Conservation (phyloP, 345 rosid genomes). For the Litchi chinensis region DNA sequence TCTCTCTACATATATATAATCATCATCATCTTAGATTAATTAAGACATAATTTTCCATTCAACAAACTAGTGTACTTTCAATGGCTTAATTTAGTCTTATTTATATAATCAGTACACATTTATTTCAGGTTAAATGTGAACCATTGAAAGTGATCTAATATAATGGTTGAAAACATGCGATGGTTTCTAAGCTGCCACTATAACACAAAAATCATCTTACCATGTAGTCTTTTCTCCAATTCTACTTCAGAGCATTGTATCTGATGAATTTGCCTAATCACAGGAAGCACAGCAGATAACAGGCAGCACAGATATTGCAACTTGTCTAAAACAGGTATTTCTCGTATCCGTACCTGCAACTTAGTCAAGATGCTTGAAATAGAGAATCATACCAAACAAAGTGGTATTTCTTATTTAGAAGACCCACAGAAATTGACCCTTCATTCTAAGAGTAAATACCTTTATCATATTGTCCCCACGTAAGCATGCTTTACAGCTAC, state of each 20-base stretch:
- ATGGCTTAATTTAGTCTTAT: not conserved
- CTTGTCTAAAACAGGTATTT: conserved; percentile 80
- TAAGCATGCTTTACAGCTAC: conserved; percentile 86
- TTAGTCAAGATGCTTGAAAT: conserved; percentile 20
- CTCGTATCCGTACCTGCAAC: conserved; percentile 74
- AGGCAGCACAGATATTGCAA: conserved; percentile 78
- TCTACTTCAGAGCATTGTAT: conserved; percentile 87
- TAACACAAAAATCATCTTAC: conserved; percentile 44
- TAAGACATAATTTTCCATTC: not conserved
- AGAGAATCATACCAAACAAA: not conserved
- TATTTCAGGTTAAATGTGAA: not conserved
- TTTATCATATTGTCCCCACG: conserved; percentile 83
- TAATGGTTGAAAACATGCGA: not conserved
- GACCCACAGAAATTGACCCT: conserved; percentile 7
- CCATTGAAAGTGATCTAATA: not conserved
- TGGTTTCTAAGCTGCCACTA: not conserved
- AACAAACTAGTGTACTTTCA: not conserved
- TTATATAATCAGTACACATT: not conserved
- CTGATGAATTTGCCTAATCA: conserved; percentile 80
- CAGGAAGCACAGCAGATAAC: conserved; percentile 85
- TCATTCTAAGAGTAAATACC: conserved; percentile 43
- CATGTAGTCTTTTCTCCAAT: conserved; percentile 76
- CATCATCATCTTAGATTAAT: too few relatives aligned
- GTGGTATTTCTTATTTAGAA: not conserved
- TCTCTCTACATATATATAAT: too few relatives aligned